Evolutionary conservation across 208 protist genomes (phyloP).

Genomic region (Leishmania amazonensis): DNA sequence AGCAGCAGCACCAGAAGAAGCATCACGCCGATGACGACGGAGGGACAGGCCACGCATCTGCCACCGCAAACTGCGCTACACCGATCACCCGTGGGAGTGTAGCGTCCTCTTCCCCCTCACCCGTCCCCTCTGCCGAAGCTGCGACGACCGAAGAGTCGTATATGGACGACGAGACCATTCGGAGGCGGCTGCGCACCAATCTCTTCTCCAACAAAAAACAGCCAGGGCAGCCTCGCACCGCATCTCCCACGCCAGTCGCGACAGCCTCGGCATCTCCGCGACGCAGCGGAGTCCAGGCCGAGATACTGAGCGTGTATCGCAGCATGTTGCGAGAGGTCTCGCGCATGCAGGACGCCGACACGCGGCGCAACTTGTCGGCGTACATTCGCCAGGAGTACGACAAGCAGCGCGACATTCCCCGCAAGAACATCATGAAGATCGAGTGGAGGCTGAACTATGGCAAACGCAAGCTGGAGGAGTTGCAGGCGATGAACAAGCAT

Average conservation of each 20-base stretch:
- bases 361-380: slow-evolving; percentile 38
- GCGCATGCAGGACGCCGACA: slow-evolving; percentile 62
- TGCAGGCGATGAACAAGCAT: slow-evolving; percentile 60
- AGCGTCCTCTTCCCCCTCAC: neutral
- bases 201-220: slow-evolving; percentile 13
- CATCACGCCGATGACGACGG: neutral
- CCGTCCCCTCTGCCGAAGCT: neutral
- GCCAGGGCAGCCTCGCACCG: neutral
- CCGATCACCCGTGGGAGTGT: neutral
- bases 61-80: neutral
- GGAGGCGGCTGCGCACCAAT: slow-evolving; percentile 14
- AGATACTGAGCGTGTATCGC: slow-evolving; percentile 75
- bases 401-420: slow-evolving; percentile 57
- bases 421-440: slow-evolving; percentile 72
- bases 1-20: slow-evolving; percentile 16
- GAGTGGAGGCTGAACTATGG: slow-evolving; percentile 86
- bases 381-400: slow-evolving; percentile 84
- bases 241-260: neutral
- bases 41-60: neutral
- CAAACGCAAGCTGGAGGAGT: slow-evolving; percentile 83
- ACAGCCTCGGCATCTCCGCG: slow-evolving; percentile 14
- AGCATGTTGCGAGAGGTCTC: slow-evolving; percentile 62
- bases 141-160: neutral
- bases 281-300: slow-evolving; percentile 81
- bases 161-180: slow-evolving; percentile 21